Evolutionary conservation across 83 land plant species (phyloP), one percentile per base, ranked within the genome.

Genomic region (Isoetes engelmannii): DNA sequence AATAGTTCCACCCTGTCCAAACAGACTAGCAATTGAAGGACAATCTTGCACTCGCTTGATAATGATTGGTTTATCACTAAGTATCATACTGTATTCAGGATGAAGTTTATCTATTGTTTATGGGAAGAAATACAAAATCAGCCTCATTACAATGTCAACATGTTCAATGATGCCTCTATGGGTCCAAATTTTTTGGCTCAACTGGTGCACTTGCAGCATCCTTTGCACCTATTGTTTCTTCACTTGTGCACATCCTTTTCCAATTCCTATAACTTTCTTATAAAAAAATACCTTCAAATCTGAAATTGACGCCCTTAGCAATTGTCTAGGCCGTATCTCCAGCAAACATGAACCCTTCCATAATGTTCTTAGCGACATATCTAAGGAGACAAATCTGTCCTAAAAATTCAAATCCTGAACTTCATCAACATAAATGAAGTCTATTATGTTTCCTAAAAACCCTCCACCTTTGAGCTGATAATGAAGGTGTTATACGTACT

Each of bases 351-450:
- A 79, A 88, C 0, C 86, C 92, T 21, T 83, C 86, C 1, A 49
- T 50, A 8, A 81, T 50, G 62, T 88, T 85, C 55, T 37, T 66
- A 75, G 80, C 81, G 9, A 88, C 47, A 64, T 77, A 72, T 47
- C 74, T 88, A 49, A 85, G 82, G 0, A 88, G 71, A 45, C 82
- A 45, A 63, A 88, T 75, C 57, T 83, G 92, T 21, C 80, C 77
- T 83, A 79, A 79, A 79, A 79, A 4, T 78, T 81, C 12, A 88
- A 74, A 50, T 88, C 92, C 44, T 88, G 92, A 12, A 88, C 92
- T 50, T 88, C 92, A 75, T 88, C 92, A 61, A 88, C 72, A 65
- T 83, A 88, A 13, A 87, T 72, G 77, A 85, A 87, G 70, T 87
- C 73, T 37, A 85, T 61, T 56, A 61, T 50, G 41, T 74, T 63